Conservation (phyloP, 1,284 basidiomycete genomes). For the Ustilago cynodontis region DNA sequence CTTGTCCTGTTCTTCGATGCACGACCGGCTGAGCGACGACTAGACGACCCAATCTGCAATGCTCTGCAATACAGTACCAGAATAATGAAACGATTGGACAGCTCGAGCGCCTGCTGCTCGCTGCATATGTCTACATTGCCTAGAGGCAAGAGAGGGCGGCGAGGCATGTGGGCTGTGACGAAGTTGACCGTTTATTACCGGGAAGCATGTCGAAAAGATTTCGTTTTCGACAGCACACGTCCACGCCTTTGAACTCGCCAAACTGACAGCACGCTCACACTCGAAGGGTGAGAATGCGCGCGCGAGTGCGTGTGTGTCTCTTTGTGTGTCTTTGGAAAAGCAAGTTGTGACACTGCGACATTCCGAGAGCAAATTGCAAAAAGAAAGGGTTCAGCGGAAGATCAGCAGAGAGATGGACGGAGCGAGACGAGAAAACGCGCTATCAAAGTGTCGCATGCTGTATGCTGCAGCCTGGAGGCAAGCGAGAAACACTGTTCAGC, state of each 20-base stretch:
- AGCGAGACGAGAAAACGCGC: background rate
- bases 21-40: background rate
- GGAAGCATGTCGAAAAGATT: background rate
- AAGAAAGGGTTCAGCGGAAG: constrained; percentile 1
- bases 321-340: background rate
- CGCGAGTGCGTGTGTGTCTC: background rate
- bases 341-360: constrained; percentile 1
- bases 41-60: background rate
- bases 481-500: constrained; percentile 9
- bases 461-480: constrained; percentile 8
- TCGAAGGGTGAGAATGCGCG: background rate
- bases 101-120: background rate
- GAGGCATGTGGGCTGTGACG: background rate
- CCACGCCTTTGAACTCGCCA: background rate
- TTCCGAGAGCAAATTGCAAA: background rate
- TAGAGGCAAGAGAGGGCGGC: background rate
- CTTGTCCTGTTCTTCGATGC: no score
- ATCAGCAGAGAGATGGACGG: background rate
- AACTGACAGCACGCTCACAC: background rate
- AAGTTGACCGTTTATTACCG: background rate
- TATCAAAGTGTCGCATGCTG: constrained; percentile 3
- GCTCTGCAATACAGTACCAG: background rate
- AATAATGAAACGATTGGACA: background rate
- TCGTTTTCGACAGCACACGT: background rate
- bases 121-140: background rate